A percentile compares a stretch with the other conserved stretches of the same genome.
Evolutionary conservation across 2,329 filamentous ascomycete species (phyloP).

Genomic region (Amauroascus niger): DNA sequence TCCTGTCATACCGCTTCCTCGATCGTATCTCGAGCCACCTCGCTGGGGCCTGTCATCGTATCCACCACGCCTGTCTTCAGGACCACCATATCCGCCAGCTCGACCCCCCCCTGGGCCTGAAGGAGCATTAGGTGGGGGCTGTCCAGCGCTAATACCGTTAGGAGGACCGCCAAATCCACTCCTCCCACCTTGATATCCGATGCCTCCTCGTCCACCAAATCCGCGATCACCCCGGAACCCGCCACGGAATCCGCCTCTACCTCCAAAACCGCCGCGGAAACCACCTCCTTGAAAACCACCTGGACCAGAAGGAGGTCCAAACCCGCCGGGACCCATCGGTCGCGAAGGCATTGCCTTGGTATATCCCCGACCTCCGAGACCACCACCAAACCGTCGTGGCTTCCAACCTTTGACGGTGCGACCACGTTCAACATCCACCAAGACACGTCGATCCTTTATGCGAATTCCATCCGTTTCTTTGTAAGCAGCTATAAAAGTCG

Average conservation of each 20-base stretch:
- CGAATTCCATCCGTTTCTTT: constrained; percentile 78
- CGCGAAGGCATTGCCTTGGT: constrained; percentile 69
- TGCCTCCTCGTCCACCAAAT: constrained; percentile 42
- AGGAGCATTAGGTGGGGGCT: constrained; percentile 42
- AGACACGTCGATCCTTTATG: constrained; percentile 83
- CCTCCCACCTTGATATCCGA: constrained; percentile 51
- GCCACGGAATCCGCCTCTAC: constrained; percentile 44
- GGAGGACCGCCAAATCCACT: constrained; percentile 36
- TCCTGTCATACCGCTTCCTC: constrained; percentile 48
- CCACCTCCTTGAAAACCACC: constrained; percentile 48
- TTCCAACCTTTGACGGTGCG: constrained; percentile 91
- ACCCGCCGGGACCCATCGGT: constrained; percentile 55
- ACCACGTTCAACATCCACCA: constrained; percentile 93
- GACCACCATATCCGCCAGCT: constrained; percentile 41
- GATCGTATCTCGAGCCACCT: constrained; percentile 42
- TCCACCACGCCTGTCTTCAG: constrained; percentile 43
- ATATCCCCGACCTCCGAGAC: constrained; percentile 84
- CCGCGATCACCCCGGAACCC: constrained; percentile 46
- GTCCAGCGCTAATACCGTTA: constrained; percentile 25
- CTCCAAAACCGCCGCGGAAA: constrained; percentile 47
- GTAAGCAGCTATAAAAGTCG: constrained; percentile 68
- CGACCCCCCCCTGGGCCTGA: constrained; percentile 48
- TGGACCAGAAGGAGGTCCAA: constrained; percentile 46
- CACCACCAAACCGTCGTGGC: constrained; percentile 81
- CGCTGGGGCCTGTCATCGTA: constrained; percentile 50